phyloP scores from a whole-genome alignment of 2,329 filamentous ascomycete species.

The Penicillium verrucosum region DNA sequence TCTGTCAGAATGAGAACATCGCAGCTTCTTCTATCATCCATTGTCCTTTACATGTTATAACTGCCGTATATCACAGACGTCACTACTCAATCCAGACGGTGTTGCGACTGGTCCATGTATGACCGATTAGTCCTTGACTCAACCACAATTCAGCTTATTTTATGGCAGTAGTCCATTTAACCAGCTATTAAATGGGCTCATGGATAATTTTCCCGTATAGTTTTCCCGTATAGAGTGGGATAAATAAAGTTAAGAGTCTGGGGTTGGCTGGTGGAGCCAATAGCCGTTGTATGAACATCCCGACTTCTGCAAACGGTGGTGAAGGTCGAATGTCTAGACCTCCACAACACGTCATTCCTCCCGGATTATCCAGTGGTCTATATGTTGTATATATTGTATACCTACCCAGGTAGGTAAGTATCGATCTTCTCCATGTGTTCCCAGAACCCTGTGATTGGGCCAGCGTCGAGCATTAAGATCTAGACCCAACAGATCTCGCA shows the following conservation, averaged over 20 bases:
- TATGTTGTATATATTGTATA: too few species aligned
- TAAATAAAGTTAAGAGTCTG: constrained; percentile 12
- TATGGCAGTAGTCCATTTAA: neutral
- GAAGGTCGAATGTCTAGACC: neutral
- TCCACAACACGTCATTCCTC: neutral
- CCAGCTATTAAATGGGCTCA: neutral
- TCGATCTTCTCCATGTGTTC: neutral
- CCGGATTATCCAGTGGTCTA: constrained; percentile 1
- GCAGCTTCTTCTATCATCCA: neutral
- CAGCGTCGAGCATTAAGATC: neutral
- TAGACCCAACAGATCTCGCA: neutral
- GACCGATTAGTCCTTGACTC: constrained; percentile 10
- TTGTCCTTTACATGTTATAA: neutral
- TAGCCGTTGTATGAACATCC: neutral
- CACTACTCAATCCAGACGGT: constrained; percentile 2
- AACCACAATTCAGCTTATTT: neutral
- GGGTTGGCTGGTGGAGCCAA: neutral
- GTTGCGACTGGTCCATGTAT: constrained; percentile 6
- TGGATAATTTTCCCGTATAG: neutral
- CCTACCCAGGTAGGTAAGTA: too few species aligned
- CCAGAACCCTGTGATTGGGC: neutral
- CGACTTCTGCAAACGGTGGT: constrained; percentile 9
- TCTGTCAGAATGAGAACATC: neutral
- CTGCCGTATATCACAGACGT: constrained; percentile 12
- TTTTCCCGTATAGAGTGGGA: neutral